Percentiles rank a stretch among this genome's conserved stretches.
Evolutionary conservation across 768 basidiomycete species (phyloP).

Genomic region (Dioszegia aurantiaca): DNA sequence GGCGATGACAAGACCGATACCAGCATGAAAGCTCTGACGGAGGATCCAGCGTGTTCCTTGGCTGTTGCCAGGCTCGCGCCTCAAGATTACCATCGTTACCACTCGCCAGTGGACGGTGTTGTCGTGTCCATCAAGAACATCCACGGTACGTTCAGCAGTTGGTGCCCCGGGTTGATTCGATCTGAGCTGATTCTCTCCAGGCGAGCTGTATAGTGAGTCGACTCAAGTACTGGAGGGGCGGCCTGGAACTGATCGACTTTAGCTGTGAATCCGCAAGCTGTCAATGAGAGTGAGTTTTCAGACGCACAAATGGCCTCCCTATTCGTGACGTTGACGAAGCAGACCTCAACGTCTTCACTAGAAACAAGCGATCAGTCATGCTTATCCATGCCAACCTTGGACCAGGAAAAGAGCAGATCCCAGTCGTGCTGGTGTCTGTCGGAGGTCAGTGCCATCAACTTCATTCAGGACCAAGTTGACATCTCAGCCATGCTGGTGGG

Average conservation of each 20-base stretch:
- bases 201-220: constrained; percentile 47
- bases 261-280: constrained; percentile 72
- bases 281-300: constrained; percentile 61
- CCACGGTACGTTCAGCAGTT: constrained; percentile 27
- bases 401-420: constrained; percentile 41
- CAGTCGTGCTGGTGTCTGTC: constrained; percentile 69
- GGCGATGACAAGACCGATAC: constrained; percentile 44
- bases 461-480: neutral
- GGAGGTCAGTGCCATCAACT: constrained; percentile 55
- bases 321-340: constrained; percentile 50
- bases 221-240: constrained; percentile 25
- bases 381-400: constrained; percentile 40
- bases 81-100: constrained; percentile 78
- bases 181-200: constrained; percentile 13
- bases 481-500: constrained; percentile 67
- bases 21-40: constrained; percentile 53
- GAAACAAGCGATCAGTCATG: constrained; percentile 50
- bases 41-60: constrained; percentile 50
- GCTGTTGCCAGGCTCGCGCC: constrained; percentile 76
- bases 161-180: neutral
- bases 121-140: constrained; percentile 52
- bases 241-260: neutral
- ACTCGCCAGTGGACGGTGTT: constrained; percentile 64
- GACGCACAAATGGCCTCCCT: too few relatives aligned
- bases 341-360: constrained; percentile 52